A percentile compares a stretch with the other conserved stretches of the same genome.
These are phyloP conservation scores for Whalleya microplaca DNA, from an alignment of 2,329 filamentous ascomycete species.

Conservation along the genomic window DNA sequence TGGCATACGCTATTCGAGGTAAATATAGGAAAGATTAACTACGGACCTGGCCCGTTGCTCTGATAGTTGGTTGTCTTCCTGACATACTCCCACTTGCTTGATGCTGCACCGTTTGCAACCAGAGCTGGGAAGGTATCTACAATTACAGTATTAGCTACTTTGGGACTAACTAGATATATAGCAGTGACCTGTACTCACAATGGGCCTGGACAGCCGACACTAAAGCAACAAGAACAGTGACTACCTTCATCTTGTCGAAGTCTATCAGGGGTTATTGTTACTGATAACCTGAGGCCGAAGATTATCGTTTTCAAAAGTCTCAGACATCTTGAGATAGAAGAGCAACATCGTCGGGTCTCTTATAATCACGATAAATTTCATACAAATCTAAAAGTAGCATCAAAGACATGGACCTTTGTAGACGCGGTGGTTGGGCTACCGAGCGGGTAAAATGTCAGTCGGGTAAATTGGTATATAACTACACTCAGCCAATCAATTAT, in stretches of 20 bases:
- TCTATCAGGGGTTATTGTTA: background rate
- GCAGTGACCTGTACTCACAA: constrained; percentile 35
- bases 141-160: constrained; percentile 6
- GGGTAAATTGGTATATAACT: constrained; percentile 14
- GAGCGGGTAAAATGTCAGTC: constrained; percentile 24
- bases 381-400: constrained; percentile 4
- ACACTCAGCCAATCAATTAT: constrained; percentile 7
- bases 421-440: constrained; percentile 21
- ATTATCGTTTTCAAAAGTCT: too few relatives aligned
- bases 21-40: background rate
- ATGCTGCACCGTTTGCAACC: constrained; percentile 36
- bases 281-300: background rate
- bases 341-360: constrained; percentile 3
- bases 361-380: constrained; percentile 8
- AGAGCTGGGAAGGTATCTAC: constrained; percentile 48
- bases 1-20: background rate
- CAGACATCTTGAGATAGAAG: constrained; percentile 2
- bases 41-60: constrained; percentile 46
- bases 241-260: constrained; percentile 29
- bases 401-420: constrained; percentile 1
- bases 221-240: constrained; percentile 31
- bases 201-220: constrained; percentile 41
- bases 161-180: background rate
- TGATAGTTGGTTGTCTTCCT: constrained; percentile 55
- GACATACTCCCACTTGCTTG: constrained; percentile 50